Evolutionary conservation across 805 yeast genomes (phyloP).

Genomic region (Ogataea zsoltii): DNA sequence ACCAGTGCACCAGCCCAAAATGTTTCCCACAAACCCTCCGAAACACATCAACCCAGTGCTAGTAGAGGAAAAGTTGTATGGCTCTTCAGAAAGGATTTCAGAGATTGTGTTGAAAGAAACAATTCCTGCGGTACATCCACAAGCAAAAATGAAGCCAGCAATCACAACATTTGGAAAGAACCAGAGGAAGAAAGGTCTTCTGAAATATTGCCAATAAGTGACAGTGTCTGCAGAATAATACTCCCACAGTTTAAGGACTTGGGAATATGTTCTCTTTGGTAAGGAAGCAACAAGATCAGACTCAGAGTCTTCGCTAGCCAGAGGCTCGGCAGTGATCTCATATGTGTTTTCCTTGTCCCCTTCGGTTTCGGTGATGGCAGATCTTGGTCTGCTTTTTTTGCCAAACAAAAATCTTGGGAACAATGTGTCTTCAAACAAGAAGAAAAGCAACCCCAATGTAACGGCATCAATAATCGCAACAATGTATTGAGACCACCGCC

Average conservation of each 20-base stretch:
- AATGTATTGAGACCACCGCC: conserved; percentile 29
- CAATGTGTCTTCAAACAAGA: conserved; percentile 24
- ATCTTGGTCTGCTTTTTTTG: neutral
- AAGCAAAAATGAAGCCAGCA: conserved; percentile 15
- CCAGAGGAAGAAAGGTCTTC: conserved; percentile 12
- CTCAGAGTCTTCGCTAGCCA: neutral
- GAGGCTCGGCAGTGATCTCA: neutral
- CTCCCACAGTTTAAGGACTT: conserved; percentile 7
- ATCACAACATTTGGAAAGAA: conserved; percentile 11
- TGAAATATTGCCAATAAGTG: conserved; percentile 15
- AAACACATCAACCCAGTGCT: conserved; percentile 41
- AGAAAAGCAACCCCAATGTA: conserved; percentile 11
- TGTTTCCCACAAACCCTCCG: conserved; percentile 41
- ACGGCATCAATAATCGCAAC: conserved; percentile 22
- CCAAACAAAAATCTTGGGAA: conserved; percentile 14
- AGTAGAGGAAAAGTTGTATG: conserved; percentile 38
- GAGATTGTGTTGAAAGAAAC: conserved; percentile 22
- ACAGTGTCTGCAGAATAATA: conserved; percentile 10
- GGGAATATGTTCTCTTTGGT: conserved; percentile 6
- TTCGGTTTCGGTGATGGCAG: neutral
- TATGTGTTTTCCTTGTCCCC: neutral
- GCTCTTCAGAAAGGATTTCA: conserved; percentile 33
- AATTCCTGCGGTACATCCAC: conserved; percentile 9
- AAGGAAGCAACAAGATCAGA: neutral
- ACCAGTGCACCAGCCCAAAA: conserved; percentile 43